Evolutionary conservation across 495 filamentous ascomycete species (phyloP).

Genomic region (Neurospora tetraspora): DNA sequence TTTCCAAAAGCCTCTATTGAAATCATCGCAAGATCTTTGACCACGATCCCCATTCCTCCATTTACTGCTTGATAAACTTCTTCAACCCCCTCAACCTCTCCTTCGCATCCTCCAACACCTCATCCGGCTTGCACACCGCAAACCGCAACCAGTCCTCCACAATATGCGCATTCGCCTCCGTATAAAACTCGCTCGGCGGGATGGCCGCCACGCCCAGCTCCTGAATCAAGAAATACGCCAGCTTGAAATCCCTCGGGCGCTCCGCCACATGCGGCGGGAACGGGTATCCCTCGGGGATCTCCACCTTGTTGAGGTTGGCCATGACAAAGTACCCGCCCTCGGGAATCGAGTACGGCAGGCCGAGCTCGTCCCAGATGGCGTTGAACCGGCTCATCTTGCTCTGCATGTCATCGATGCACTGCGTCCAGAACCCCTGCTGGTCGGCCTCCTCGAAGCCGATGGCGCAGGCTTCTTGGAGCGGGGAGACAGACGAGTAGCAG

Average conservation of each 20-base stretch:
- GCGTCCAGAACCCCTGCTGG: constrained; percentile 77
- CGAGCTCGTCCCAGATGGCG: constrained; percentile 77
- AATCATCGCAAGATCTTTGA: background rate
- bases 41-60: background rate
- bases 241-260: constrained; percentile 83
- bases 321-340: constrained; percentile 97
- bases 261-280: constrained; percentile 83
- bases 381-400: constrained; percentile 83
- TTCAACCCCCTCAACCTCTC: constrained; percentile 77
- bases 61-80: constrained; percentile 51
- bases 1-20: background rate
- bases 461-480: constrained; percentile 91
- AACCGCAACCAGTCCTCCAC: constrained; percentile 91
- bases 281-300: constrained; percentile 66
- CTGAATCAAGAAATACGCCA: constrained; percentile 92
- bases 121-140: constrained; percentile 93
- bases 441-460: constrained; percentile 92
- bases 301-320: constrained; percentile 78
- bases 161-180: constrained; percentile 66
- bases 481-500: constrained; percentile 88
- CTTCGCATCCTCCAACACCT: constrained; percentile 81
- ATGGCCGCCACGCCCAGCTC: constrained; percentile 94
- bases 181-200: constrained; percentile 95
- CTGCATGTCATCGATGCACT: constrained; percentile 74
- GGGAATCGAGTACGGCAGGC: constrained; percentile 81